These are phyloP conservation scores for Dryas integrifolia DNA, from an alignment of 331 rosid species.

Conservation along the genomic window DNA sequence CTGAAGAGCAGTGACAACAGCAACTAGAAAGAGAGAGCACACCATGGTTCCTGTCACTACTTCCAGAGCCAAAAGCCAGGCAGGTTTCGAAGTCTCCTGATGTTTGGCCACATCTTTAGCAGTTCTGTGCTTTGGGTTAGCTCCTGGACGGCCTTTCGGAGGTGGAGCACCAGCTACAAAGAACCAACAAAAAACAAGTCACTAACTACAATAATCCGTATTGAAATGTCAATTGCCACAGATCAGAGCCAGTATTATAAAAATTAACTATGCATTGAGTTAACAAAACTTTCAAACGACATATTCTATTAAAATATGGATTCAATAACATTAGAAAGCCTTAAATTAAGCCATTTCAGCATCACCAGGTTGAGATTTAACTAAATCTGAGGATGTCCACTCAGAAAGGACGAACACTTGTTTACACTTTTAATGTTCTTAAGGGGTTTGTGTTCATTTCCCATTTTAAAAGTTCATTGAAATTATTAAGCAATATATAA, in stretches of 20 bases:
- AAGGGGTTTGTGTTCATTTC: not conserved
- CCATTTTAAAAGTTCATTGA: not conserved
- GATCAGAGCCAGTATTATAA: not conserved
- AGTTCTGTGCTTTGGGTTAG: slow-evolving; percentile 36
- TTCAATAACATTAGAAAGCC: too few species aligned
- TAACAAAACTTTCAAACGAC: not conserved
- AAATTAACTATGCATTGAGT: not conserved
- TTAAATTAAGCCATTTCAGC: not conserved
- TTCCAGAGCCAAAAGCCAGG: slow-evolving; percentile 87
- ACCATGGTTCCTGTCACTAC: slow-evolving; percentile 71
- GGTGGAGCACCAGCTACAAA: slow-evolving; percentile 57
- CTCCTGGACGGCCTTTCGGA: slow-evolving; percentile 49
- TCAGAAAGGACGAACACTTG: not conserved
- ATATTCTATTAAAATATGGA: not conserved
- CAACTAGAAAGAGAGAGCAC: slow-evolving; percentile 65
- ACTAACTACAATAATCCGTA: not conserved
- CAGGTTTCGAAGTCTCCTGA: slow-evolving; percentile 59
- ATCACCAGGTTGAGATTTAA: not conserved
- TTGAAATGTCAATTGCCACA: not conserved
- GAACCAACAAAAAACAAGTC: slow-evolving; percentile 3
- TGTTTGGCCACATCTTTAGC: slow-evolving; percentile 42
- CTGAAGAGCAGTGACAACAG: slow-evolving; percentile 56
- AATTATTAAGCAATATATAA: not conserved
- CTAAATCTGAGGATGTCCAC: not conserved
- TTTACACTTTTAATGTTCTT: not conserved